Evolutionary conservation across 2,329 filamentous ascomycete species (phyloP).

Genomic region (Neoarthrinium moseri): DNA sequence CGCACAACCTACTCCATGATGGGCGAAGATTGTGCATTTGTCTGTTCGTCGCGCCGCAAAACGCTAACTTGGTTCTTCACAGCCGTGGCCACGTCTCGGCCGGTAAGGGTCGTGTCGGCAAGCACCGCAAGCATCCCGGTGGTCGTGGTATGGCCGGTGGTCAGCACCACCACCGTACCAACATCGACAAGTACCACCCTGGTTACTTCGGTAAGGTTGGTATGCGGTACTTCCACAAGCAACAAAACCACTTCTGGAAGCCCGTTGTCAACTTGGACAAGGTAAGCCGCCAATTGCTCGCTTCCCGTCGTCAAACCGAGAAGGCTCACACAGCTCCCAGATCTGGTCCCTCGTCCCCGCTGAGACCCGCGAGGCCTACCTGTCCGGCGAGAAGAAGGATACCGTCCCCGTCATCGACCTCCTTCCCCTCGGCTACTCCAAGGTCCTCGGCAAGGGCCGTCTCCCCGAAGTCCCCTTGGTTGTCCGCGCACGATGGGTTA

Average conservation of each 20-base stretch:
- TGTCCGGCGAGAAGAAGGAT: slow-evolving; percentile 76
- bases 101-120: slow-evolving; percentile 97
- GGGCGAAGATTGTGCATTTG: too few relatives aligned
- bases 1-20: too few relatives aligned
- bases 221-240: slow-evolving; percentile 96
- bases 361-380: slow-evolving; percentile 92
- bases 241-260: slow-evolving; percentile 96
- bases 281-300: slow-evolving; percentile 49
- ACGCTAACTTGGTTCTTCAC: slow-evolving; percentile 29
- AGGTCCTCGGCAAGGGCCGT: slow-evolving; percentile 97
- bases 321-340: slow-evolving; percentile 46
- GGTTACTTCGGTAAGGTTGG: slow-evolving; percentile 99
- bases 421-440: slow-evolving; percentile 94
- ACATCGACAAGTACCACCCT: slow-evolving; percentile 80
- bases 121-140: slow-evolving; percentile 92
- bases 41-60: too few relatives aligned
- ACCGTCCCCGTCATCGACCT: slow-evolving; percentile 98
- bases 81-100: slow-evolving; percentile 97
- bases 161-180: slow-evolving; percentile 97
- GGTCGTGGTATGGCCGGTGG: slow-evolving; percentile 92
- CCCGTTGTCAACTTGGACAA: slow-evolving; percentile 99
- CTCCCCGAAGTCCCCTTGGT: slow-evolving; percentile 91
- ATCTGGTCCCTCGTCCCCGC: slow-evolving; percentile 92
- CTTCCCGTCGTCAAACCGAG: slow-evolving; percentile 3
- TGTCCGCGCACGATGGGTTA: slow-evolving; percentile 93